These are phyloP conservation scores for Scytalidium sp. DNA, from an alignment of 2,329 filamentous ascomycete species.

Conservation along the genomic window DNA sequence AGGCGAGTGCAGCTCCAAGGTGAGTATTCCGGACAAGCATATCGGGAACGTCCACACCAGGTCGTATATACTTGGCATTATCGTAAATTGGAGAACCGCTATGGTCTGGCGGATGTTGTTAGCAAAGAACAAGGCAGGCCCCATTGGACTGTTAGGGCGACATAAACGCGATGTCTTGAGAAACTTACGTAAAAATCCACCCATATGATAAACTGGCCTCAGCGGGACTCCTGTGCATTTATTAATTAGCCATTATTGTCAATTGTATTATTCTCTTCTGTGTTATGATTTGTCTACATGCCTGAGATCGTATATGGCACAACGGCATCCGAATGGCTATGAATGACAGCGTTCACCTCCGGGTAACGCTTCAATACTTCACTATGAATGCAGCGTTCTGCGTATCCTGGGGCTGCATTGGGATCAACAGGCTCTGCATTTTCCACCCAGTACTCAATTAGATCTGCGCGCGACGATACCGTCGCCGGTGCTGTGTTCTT, in stretches of 20 bases:
- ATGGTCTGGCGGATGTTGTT: background rate
- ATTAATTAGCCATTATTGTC: background rate
- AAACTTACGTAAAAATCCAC: conserved; percentile 37
- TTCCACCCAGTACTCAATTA: conserved; percentile 42
- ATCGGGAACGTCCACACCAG: conserved; percentile 24
- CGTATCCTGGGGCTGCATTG: conserved; percentile 32
- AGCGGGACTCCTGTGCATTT: conserved; percentile 31
- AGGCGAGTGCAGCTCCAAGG: conserved; percentile 32
- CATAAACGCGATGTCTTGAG: no score
- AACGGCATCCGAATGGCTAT: conserved; percentile 39
- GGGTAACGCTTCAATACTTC: conserved; percentile 39
- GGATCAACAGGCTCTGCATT: conserved; percentile 38
- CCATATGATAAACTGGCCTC: conserved; percentile 37
- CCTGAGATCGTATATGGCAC: conserved; percentile 35
- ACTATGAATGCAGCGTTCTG: conserved; percentile 41
- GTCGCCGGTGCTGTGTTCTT: conserved; percentile 42
- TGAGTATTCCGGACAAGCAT: conserved; percentile 31
- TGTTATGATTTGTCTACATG: no score
- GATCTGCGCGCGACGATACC: conserved; percentile 36
- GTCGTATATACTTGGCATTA: conserved; percentile 18
- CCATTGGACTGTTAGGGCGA: no score
- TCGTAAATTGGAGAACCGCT: conserved; percentile 15
- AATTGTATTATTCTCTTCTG: no score
- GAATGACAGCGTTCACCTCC: conserved; percentile 34
- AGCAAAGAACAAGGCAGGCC: no score